A percentile compares a stretch with the other conserved stretches of the same genome.
Evolutionary conservation across 106 monocot genomes (phyloP).

Genomic region (Dioscorea zingiberensis): DNA sequence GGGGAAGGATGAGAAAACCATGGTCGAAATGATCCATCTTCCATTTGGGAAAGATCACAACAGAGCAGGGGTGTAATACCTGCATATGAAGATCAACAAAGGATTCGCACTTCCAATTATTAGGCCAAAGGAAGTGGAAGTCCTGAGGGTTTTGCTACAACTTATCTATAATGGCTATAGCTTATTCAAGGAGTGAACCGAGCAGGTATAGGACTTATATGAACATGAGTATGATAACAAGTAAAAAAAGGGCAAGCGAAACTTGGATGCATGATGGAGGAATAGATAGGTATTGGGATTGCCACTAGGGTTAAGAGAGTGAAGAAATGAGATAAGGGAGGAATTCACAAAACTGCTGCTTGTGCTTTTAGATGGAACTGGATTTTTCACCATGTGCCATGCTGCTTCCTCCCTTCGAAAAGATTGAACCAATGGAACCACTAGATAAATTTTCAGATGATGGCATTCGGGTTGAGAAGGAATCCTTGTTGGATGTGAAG

Average conservation of each 20-base stretch:
- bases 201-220: slow-evolving; percentile 1
- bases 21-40: background rate
- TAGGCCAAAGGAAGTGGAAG: background rate
- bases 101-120: slow-evolving; percentile 1
- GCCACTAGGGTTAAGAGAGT: background rate
- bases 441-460: slow-evolving; percentile 25
- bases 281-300: slow-evolving; percentile 2
- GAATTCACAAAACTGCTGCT: no score
- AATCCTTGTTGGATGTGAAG: slow-evolving; percentile 24
- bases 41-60: background rate
- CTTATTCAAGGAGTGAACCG: slow-evolving; percentile 2
- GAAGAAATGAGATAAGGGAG: background rate
- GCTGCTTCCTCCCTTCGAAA: slow-evolving; percentile 27
- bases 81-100: background rate
- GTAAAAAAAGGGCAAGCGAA: background rate
- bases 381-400: slow-evolving; percentile 14
- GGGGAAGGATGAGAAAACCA: background rate
- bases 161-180: slow-evolving; percentile 7
- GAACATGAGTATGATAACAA: background rate
- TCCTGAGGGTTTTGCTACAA: background rate
- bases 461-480: slow-evolving; percentile 24
- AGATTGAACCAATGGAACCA: slow-evolving; percentile 35
- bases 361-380: slow-evolving; percentile 11
- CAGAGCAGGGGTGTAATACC: background rate
- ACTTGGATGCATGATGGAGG: background rate